These are phyloP conservation scores for Solidago caesia DNA, from an alignment of 129 eudicot genomes.

Conservation along the genomic window DNA sequence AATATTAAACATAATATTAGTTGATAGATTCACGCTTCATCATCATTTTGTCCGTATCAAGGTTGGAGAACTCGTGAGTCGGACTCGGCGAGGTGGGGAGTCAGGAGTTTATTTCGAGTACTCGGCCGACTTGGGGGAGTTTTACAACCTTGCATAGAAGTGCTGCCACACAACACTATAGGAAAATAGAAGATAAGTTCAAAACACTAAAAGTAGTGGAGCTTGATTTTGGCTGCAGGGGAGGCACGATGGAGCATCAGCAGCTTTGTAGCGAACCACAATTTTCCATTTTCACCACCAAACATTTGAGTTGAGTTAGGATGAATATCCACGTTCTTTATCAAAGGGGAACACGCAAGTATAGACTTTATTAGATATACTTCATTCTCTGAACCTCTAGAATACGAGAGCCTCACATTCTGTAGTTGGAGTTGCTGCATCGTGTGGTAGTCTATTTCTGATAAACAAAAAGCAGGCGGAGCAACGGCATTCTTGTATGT, in stretches of 20 bases:
- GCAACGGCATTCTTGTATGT: no score
- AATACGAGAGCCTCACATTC: background rate
- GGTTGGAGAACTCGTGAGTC: no score
- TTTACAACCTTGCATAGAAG: no score
- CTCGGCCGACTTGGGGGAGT: no score
- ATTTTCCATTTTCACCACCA: background rate
- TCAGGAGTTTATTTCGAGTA: no score
- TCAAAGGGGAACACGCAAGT: slow-evolving; percentile 15
- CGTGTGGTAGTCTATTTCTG: background rate
- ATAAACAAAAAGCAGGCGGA: background rate
- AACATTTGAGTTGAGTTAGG: no score
- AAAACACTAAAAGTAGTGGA: background rate
- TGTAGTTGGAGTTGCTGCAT: background rate
- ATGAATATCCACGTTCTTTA: background rate
- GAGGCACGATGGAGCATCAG: slow-evolving; percentile 6
- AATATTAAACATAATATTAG: no score
- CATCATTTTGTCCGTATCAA: no score
- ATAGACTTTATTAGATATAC: slow-evolving; percentile 4
- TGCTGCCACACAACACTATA: background rate
- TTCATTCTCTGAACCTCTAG: background rate
- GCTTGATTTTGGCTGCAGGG: background rate
- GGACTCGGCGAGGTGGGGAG: no score
- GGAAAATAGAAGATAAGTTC: background rate
- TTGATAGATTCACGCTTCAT: no score
- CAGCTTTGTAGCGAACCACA: background rate